Percentiles rank a stretch among this genome's conserved stretches.
These are phyloP conservation scores for Sclerotinia sclerotiorum DNA, from an alignment of 2,329 filamentous ascomycete species.

Conservation along the genomic window DNA sequence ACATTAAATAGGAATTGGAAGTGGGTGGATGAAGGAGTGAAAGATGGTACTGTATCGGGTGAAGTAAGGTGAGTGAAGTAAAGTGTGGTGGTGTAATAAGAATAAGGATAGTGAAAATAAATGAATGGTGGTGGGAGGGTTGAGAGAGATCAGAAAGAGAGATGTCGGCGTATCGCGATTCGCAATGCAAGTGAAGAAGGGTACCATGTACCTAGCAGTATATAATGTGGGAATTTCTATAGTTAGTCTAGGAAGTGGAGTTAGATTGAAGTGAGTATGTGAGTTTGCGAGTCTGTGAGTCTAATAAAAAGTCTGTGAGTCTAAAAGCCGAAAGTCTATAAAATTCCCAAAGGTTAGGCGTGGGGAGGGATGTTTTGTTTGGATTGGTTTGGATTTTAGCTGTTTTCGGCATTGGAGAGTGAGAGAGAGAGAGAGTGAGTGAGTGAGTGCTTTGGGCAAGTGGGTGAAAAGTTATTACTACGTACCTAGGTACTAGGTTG, in stretches of 20 bases:
- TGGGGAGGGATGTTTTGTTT: too few species aligned
- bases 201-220: background rate
- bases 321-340: background rate
- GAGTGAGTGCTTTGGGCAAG: constrained; percentile 1
- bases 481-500: too few species aligned
- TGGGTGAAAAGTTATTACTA: background rate
- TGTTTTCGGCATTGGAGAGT: background rate
- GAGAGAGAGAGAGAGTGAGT: too few species aligned
- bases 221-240: background rate
- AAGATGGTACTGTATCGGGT: background rate
- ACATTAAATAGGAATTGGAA: constrained; percentile 4
- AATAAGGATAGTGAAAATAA: constrained; percentile 4
- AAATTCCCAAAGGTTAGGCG: too few species aligned
- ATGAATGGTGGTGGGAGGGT: background rate
- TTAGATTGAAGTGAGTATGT: background rate
- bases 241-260: constrained; percentile 9
- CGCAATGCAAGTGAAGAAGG: background rate
- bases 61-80: background rate
- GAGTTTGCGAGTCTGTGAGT: background rate
- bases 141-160: background rate
- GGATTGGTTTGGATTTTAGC: background rate
- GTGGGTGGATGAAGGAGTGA: background rate
- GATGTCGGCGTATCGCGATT: background rate
- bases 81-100: background rate
- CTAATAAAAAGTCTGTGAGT: background rate